A percentile compares a stretch with the other conserved stretches of the same genome.
Evolutionary conservation across 805 yeast species (phyloP).

Genomic region (Candida caryicola): DNA sequence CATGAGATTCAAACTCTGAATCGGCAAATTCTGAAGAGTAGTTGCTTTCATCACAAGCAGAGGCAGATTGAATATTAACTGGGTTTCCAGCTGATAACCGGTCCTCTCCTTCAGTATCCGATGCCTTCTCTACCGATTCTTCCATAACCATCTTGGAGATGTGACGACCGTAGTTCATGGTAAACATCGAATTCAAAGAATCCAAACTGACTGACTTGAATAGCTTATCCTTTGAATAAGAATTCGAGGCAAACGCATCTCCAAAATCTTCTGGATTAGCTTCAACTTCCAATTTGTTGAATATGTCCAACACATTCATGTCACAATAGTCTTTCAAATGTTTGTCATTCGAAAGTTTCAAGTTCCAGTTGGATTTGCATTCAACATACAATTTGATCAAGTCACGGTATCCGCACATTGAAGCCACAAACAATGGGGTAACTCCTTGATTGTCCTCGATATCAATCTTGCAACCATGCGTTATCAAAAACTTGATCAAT

Average conservation of each 20-base stretch:
- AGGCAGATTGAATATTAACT: slow-evolving; percentile 3
- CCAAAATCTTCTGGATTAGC: slow-evolving; percentile 9
- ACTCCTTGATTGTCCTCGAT: slow-evolving; percentile 74
- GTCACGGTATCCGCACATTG: slow-evolving; percentile 68
- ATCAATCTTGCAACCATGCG: slow-evolving; percentile 66
- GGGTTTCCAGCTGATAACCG: slow-evolving; percentile 10
- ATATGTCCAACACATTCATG: slow-evolving; percentile 42
- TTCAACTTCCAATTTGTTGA: slow-evolving; percentile 24
- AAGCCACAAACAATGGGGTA: slow-evolving; percentile 87
- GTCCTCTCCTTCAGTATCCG: slow-evolving; percentile 4
- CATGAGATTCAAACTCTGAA: slow-evolving; percentile 34
- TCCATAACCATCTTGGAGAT: slow-evolving; percentile 39
- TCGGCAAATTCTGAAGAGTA: slow-evolving; percentile 28
- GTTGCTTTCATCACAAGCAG: slow-evolving; percentile 8
- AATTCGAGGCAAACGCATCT: slow-evolving; percentile 1
- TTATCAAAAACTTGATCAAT: slow-evolving; percentile 61
- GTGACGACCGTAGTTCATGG: slow-evolving; percentile 37
- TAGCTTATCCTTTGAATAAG: slow-evolving; percentile 16
- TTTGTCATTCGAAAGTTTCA: slow-evolving; percentile 51
- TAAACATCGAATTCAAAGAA: slow-evolving; percentile 39
- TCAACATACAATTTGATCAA: slow-evolving; percentile 59
- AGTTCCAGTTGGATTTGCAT: slow-evolving; percentile 58
- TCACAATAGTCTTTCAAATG: slow-evolving; percentile 42
- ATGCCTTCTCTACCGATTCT: slow-evolving; percentile 9
- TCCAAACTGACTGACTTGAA: slow-evolving; percentile 36